phyloP scores from a whole-genome alignment of 2,329 filamentous ascomycete species.

The Fusarium proliferatum region DNA sequence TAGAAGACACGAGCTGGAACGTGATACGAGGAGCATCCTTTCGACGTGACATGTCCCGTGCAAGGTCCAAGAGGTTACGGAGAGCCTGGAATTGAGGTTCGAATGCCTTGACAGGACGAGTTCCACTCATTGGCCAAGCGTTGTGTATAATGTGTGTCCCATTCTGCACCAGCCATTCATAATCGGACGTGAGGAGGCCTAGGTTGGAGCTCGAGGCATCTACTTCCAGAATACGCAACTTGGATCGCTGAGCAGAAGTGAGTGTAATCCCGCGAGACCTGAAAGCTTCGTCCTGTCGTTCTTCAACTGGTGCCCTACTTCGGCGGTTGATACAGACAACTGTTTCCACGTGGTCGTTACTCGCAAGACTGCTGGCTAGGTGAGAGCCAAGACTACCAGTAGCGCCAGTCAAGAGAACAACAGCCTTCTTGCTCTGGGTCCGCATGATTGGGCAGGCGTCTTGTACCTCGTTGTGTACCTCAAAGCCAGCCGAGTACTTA shows the following conservation, averaged over 20 bases:
- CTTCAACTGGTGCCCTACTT: background rate
- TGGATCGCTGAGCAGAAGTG: background rate
- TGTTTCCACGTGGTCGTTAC: background rate
- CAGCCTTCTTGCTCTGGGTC: background rate
- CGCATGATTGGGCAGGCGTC: background rate
- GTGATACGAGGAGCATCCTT: constrained; percentile 39
- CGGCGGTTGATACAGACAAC: background rate
- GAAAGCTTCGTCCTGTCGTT: background rate
- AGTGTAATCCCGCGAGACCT: background rate
- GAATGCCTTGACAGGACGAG: background rate
- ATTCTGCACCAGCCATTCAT: background rate
- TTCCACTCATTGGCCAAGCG: constrained; percentile 11
- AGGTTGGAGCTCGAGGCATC: background rate
- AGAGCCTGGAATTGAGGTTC: background rate
- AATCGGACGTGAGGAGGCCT: background rate
- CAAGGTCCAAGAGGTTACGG: constrained; percentile 30
- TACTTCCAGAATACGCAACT: background rate
- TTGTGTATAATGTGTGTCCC: constrained; percentile 14
- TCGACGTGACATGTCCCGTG: constrained; percentile 43
- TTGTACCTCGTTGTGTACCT: background rate
- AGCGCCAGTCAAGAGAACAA: background rate
- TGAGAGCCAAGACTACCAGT: constrained; percentile 11
- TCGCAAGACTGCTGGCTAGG: background rate
- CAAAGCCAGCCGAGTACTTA: background rate
- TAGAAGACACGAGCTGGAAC: constrained; percentile 58